A percentile compares a stretch with the other conserved stretches of the same genome.
phyloP scores from a whole-genome alignment of 2,329 filamentous ascomycete genomes.

The Cercospora brassicicola region DNA sequence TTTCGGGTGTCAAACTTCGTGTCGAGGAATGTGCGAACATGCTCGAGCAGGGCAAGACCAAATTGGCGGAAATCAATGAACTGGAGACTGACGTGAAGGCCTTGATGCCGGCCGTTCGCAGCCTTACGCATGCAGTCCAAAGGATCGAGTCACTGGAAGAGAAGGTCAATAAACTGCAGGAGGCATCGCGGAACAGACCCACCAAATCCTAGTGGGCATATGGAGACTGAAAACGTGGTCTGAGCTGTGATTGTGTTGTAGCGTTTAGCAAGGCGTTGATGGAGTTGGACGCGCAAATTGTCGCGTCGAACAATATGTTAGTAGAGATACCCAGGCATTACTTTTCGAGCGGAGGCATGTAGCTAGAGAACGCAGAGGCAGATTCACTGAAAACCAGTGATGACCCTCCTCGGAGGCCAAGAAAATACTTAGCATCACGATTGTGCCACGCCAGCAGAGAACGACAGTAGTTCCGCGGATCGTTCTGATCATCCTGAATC shows the following conservation, averaged over 20 bases:
- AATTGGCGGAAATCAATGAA: not conserved
- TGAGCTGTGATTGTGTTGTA: not conserved
- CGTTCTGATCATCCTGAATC: not conserved
- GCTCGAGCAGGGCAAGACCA: not conserved
- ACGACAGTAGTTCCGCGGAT: not conserved
- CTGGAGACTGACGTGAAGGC: not conserved
- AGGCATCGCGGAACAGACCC: not conserved
- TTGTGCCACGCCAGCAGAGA: not conserved
- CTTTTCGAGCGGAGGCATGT: not conserved
- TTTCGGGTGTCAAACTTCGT: not conserved
- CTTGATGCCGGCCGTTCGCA: not conserved
- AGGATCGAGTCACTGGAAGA: not conserved
- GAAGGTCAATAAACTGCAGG: not conserved
- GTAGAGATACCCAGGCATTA: not conserved
- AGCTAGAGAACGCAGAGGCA: not conserved
- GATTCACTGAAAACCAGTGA: not conserved
- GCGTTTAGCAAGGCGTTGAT: not conserved
- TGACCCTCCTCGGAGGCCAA: not conserved
- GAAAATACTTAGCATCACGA: not conserved
- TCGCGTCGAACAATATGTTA: not conserved
- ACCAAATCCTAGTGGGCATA: not conserved
- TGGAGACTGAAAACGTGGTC: not conserved
- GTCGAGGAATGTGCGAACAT: not conserved
- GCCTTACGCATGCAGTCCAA: not conserved
- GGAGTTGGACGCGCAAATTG: not conserved